Conservation (phyloP, 164 flowering plant species). For the Stephania yunnanensis region DNA sequence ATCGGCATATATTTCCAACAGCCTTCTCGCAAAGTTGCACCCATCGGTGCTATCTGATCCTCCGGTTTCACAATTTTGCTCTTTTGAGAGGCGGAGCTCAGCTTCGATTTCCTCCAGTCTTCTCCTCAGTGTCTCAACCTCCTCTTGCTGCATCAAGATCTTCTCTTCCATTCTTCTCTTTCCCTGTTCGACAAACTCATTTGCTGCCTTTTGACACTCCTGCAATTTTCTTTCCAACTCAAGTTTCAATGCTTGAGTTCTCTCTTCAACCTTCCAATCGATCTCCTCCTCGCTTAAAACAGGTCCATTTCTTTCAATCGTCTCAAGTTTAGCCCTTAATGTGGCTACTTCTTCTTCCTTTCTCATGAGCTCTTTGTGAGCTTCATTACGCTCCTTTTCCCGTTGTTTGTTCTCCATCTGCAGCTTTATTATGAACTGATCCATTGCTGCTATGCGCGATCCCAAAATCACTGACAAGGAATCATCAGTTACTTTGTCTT, state of each 20-base stretch:
- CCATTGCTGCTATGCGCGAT: slow-evolving; percentile 87
- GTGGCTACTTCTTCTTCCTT: slow-evolving; percentile 77
- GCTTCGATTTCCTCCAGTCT: slow-evolving; percentile 75
- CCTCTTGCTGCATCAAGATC: slow-evolving; percentile 71
- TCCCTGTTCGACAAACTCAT: slow-evolving; percentile 64
- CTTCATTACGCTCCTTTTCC: slow-evolving; percentile 78
- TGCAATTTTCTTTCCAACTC: slow-evolving; percentile 65
- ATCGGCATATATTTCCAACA: slow-evolving; percentile 46
- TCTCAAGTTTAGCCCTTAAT: slow-evolving; percentile 49
- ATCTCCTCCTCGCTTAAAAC: slow-evolving; percentile 62
- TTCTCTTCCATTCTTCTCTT: slow-evolving; percentile 82
- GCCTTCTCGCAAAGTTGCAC: slow-evolving; percentile 49
- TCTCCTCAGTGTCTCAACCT: slow-evolving; percentile 63
- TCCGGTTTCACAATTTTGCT: slow-evolving; percentile 12
- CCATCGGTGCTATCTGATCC: slow-evolving; percentile 31
- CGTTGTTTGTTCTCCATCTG: slow-evolving; percentile 78
- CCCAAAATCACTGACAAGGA: slow-evolving; percentile 61
- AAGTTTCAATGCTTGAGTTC: slow-evolving; percentile 40
- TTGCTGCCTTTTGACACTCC: slow-evolving; percentile 71
- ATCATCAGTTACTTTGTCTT: slow-evolving; percentile 59
- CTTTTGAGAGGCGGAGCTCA: slow-evolving; percentile 42
- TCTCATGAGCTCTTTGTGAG: slow-evolving; percentile 53
- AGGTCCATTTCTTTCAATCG: slow-evolving; percentile 30
- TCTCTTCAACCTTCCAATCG: slow-evolving; percentile 63
- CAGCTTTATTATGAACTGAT: slow-evolving; percentile 73